Evolutionary conservation across 257 asterid species (phyloP), one percentile per base, ranked within the genome.

Genomic region (Solanum corneliomulleri): DNA sequence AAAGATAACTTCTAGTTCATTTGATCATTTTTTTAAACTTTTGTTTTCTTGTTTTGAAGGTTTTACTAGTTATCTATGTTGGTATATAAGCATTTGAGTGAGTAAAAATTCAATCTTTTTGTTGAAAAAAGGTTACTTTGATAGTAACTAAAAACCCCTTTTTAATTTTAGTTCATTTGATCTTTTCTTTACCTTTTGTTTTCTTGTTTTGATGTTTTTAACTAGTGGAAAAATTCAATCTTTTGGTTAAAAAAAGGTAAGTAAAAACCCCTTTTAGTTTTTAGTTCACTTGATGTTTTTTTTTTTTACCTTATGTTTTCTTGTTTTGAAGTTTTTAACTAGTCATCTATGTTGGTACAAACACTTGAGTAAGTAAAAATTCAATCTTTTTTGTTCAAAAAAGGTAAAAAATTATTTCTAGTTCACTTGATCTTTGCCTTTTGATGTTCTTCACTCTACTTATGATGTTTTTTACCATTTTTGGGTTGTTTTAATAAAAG

Each of bases 21-120:
- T 77, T 78, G 66, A 41, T 52, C 62, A 44, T 78, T 60, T 60
- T 9, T 60, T 60, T 9, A 1, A 60, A 21, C 13, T 60, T 60
- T 23, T 87, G 77, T 75, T 80, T 87, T 87, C 86, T 52, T 90
- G 86, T 80, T 41, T 89, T 44, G 83, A 77, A 31, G 37, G 42
- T 31, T 62, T 75, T 56, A 74, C 49, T 44, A 41, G 87, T 52
- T 76, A 86, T 60, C 86, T 88, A 41, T 83, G 47, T 90, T 84
- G n/a, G 86, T 80, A 87, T 41, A 39, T 39, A 42, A 23, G 58
- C 84, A 81, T 42, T 49, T 42, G 82, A 29, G 37, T 52, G 69
- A 70, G 76, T 71, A 90, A 92, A 91, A 89, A 87, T 83, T 80
- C 88, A 88, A 84, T 58, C 89, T 90, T 90, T 86, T 62, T 60